These are phyloP conservation scores for Thyridium curvatum DNA, from an alignment of 2,329 filamentous ascomycete genomes.

Conservation along the genomic window DNA sequence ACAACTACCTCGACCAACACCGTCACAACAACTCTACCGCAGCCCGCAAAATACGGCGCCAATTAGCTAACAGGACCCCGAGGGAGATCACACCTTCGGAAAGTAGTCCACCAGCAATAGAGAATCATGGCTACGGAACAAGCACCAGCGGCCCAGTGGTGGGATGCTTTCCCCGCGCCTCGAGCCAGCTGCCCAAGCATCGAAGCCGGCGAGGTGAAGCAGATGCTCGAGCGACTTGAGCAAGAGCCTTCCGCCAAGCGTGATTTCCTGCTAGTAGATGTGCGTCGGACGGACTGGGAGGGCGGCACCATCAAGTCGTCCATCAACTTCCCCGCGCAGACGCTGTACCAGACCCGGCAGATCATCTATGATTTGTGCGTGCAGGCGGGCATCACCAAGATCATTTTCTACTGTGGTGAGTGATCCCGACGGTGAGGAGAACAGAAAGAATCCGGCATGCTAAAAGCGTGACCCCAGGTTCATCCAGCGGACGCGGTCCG, in stretches of 20 bases:
- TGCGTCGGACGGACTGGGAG: conserved; percentile 46
- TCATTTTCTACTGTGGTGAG: conserved; percentile 52
- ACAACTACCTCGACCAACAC: too few relatives aligned
- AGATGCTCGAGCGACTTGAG: conserved; percentile 30
- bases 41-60: too few relatives aligned
- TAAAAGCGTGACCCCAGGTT: conserved; percentile 27
- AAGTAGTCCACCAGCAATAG: too few relatives aligned
- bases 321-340: conserved; percentile 51
- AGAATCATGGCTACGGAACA: too few relatives aligned
- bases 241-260: conserved; percentile 19
- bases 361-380: conserved; percentile 42
- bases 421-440: conserved; percentile 1
- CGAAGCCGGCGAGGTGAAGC: conserved; percentile 30
- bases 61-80: too few relatives aligned
- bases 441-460: conserved; percentile 1
- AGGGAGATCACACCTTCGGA: too few relatives aligned
- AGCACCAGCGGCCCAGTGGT: conserved; percentile 19
- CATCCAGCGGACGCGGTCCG: conserved; percentile 42
- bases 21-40: too few relatives aligned
- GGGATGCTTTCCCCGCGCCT: conserved; percentile 35
- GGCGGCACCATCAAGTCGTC: conserved; percentile 55
- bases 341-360: conserved; percentile 42
- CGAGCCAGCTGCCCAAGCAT: conserved; percentile 28
- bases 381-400: conserved; percentile 37
- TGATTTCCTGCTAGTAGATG: conserved; percentile 43